These are phyloP conservation scores for Monosporascus ibericus DNA, from an alignment of 2,329 filamentous ascomycete species.

Conservation along the genomic window DNA sequence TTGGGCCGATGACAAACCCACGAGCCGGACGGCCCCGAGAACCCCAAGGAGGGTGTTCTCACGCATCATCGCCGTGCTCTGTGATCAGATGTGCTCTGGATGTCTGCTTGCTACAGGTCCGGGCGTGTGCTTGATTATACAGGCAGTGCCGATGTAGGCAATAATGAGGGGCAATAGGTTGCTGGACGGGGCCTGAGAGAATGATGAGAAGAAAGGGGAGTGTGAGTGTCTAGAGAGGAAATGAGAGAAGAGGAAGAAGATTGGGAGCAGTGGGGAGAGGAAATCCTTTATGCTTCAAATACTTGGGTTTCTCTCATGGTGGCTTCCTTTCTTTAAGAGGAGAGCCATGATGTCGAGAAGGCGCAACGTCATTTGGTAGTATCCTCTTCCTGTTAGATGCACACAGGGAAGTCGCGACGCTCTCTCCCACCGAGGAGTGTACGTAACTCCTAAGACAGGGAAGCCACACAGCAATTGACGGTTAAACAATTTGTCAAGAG, in stretches of 20 bases:
- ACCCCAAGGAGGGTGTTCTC: slow-evolving; percentile 19
- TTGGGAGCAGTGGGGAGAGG: slow-evolving; percentile 2
- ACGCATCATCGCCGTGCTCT: slow-evolving; percentile 16
- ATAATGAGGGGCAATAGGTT: slow-evolving; percentile 14
- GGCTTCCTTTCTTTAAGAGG: not conserved
- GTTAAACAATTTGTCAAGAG: not conserved
- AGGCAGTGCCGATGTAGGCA: slow-evolving; percentile 2
- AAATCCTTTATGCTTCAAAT: slow-evolving; percentile 13
- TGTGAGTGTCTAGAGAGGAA: slow-evolving; percentile 1
- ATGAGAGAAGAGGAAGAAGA: slow-evolving; percentile 5
- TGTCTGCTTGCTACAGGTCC: slow-evolving; percentile 3
- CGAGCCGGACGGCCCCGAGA: slow-evolving; percentile 18
- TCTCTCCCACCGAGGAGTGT: not conserved
- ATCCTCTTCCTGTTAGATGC: not conserved
- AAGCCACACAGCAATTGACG: not conserved
- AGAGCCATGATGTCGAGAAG: not conserved
- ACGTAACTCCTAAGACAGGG: not conserved
- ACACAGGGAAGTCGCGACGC: not conserved
- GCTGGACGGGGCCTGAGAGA: slow-evolving; percentile 4
- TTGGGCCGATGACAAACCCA: slow-evolving; percentile 19
- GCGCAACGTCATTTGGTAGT: not conserved
- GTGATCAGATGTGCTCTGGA: slow-evolving; percentile 4
- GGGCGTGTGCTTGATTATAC: not conserved
- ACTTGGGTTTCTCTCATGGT: slow-evolving; percentile 1
- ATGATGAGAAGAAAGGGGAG: slow-evolving; percentile 1